These are phyloP conservation scores for Anthracocystis walkeri DNA, from an alignment of 1,284 basidiomycete genomes.

Conservation along the genomic window DNA sequence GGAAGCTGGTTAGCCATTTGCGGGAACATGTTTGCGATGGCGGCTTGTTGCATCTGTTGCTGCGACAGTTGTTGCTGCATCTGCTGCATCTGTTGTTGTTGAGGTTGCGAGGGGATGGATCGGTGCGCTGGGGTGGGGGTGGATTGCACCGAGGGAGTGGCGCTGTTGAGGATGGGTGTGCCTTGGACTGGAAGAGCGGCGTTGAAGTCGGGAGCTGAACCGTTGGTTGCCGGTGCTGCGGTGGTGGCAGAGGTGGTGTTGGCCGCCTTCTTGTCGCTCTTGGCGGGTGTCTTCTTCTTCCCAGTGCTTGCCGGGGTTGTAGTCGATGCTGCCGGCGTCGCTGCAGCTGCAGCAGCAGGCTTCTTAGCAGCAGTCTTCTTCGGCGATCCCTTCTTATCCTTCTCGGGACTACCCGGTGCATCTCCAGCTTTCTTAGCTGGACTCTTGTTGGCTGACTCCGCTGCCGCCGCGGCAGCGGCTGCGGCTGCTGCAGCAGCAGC, in stretches of 20 bases:
- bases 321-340: conserved; percentile 9
- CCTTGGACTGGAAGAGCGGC: conserved; percentile 18
- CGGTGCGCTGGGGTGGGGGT: conserved; percentile 49
- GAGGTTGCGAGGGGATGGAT: conserved; percentile 36
- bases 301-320: conserved; percentile 22
- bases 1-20: conserved; percentile 24
- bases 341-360: conserved; percentile 16
- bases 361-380: conserved; percentile 52
- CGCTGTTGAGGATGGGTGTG: conserved; percentile 42
- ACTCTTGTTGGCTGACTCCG: conserved; percentile 26
- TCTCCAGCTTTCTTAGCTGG: conserved; percentile 29
- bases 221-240: conserved; percentile 3
- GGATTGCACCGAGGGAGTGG: conserved; percentile 43
- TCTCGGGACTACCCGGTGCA: conserved; percentile 36
- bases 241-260: neutral
- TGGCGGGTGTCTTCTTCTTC: conserved; percentile 49
- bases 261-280: conserved; percentile 36
- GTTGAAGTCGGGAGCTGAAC: neutral
- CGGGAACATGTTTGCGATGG: conserved; percentile 25
- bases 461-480: conserved; percentile 28
- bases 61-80: conserved; percentile 14
- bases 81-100: conserved; percentile 20
- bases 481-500: conserved; percentile 41
- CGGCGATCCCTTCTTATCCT: conserved; percentile 43
- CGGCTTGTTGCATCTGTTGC: conserved; percentile 40